Percentiles rank a stretch among this genome's conserved stretches.
phyloP scores from a whole-genome alignment of 2,329 filamentous ascomycete species.

The Dothiorella sarmentorum region DNA sequence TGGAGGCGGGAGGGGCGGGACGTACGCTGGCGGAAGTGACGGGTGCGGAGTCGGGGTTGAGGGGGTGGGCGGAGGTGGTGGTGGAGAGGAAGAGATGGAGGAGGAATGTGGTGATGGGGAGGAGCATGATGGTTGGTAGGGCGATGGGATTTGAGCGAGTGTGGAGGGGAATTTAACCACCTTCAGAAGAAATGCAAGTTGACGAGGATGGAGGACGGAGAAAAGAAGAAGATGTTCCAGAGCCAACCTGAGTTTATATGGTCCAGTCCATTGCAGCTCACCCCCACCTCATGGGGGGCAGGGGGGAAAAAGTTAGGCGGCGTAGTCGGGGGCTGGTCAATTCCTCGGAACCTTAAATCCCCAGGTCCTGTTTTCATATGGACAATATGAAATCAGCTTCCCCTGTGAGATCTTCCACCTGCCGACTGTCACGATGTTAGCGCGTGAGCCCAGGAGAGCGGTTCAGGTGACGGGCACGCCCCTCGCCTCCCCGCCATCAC shows the following conservation, averaged over 20 bases:
- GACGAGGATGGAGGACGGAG: neutral
- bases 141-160: too few relatives aligned
- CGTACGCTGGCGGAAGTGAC: neutral
- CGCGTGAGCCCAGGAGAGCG: neutral
- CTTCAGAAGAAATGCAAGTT: too few relatives aligned
- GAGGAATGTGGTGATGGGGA: neutral
- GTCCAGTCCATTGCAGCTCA: too few relatives aligned
- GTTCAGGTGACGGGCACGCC: neutral
- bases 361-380: neutral
- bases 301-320: too few relatives aligned
- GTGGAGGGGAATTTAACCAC: too few relatives aligned
- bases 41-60: neutral
- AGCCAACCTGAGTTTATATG: too few relatives aligned
- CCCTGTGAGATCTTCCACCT: neutral
- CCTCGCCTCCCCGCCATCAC: slow-evolving; percentile 13
- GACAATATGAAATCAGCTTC: neutral
- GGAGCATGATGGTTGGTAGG: neutral
- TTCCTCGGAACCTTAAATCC: neutral
- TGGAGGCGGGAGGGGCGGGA: neutral
- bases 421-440: neutral
- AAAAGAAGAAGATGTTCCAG: neutral
- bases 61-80: neutral
- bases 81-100: neutral
- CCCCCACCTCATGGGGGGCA: too few relatives aligned
- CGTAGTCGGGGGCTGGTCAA: slow-evolving; percentile 6